A percentile compares a stretch with the other conserved stretches of the same genome.
Evolutionary conservation across 345 rosid species (phyloP).

Genomic region (Eucalyptus tenuipes): DNA sequence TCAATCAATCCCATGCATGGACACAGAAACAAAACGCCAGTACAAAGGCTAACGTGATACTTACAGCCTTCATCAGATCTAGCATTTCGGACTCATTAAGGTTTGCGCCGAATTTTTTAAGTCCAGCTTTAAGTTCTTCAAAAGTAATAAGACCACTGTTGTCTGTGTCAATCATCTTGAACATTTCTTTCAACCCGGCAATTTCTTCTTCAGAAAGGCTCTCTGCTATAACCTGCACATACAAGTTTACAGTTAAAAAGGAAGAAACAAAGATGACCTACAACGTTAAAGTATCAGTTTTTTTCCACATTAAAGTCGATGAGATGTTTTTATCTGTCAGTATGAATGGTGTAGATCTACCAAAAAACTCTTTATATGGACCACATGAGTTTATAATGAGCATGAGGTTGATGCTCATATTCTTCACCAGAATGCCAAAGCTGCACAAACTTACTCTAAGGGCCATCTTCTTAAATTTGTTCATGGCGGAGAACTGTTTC

Average conservation of each 20-base stretch:
- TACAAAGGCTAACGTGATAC: neutral
- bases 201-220: slow-evolving; percentile 76
- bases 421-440: neutral
- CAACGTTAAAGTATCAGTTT: neutral
- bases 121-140: slow-evolving; percentile 71
- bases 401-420: neutral
- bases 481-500: slow-evolving; percentile 81
- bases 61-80: slow-evolving; percentile 64
- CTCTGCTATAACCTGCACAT: slow-evolving; percentile 53
- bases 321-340: neutral
- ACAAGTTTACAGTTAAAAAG: neutral
- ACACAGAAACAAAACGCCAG: neutral
- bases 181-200: slow-evolving; percentile 55
- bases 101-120: slow-evolving; percentile 50
- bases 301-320: neutral
- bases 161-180: slow-evolving; percentile 65
- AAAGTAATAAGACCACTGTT: slow-evolving; percentile 57
- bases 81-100: slow-evolving; percentile 55
- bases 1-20: neutral
- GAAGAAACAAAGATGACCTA: neutral
- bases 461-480: slow-evolving; percentile 81
- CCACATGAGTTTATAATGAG: neutral
- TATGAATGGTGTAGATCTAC: neutral
- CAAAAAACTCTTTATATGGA: neutral
- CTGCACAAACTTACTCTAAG: slow-evolving; percentile 33